Percentiles rank a stretch among this genome's conserved stretches.
Evolutionary conservation across 139 green algal species (phyloP).

Genomic region (Volvox reticuliferus): DNA sequence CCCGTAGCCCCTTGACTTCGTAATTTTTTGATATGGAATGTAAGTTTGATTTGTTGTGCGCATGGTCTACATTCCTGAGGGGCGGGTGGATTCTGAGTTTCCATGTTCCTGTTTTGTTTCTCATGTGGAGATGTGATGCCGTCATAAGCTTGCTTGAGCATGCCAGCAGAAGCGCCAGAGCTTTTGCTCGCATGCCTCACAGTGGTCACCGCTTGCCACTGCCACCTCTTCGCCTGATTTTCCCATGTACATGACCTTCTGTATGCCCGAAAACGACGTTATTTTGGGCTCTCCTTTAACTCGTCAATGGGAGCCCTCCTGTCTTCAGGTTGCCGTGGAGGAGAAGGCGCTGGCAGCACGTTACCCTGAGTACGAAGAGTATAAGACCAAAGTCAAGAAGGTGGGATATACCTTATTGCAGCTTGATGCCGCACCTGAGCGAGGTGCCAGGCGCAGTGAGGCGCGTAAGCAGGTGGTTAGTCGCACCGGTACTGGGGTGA

Average conservation of each 20-base stretch:
- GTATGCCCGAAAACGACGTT: neutral
- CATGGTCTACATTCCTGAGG: neutral
- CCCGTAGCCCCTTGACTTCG: too few species aligned
- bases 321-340: slow-evolving; percentile 50
- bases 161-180: too few species aligned
- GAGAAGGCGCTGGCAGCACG: slow-evolving; percentile 56
- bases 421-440: neutral
- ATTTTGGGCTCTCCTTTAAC: too few species aligned
- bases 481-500: neutral
- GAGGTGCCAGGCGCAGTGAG: neutral
- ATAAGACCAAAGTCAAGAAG: slow-evolving; percentile 60
- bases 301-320: neutral
- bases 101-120: too few species aligned
- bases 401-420: neutral
- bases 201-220: neutral
- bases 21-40: too few species aligned
- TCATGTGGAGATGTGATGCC: too few species aligned
- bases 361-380: slow-evolving; percentile 56
- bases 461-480: neutral
- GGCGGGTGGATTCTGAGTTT: neutral
- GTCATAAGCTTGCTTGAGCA: too few species aligned
- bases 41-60: too few species aligned
- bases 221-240: neutral
- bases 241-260: neutral
- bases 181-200: too few species aligned